Evolutionary conservation across 1,284 basidiomycete species (phyloP).

Genomic region (Bondarzewia mesenterica): DNA sequence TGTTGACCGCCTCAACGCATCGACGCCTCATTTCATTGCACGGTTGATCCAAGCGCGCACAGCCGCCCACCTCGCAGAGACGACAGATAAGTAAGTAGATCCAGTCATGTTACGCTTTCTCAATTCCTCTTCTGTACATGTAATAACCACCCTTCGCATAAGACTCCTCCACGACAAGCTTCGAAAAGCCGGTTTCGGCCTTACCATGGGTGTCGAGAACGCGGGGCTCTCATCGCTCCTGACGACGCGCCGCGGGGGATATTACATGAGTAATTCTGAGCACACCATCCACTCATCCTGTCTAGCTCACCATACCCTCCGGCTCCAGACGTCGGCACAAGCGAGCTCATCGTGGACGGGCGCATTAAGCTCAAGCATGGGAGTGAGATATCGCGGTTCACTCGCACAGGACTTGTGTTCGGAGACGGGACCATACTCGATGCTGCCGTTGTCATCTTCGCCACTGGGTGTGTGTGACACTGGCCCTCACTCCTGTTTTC

Average conservation of each 20-base stretch:
- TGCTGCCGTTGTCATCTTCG: constrained; percentile 64
- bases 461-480: constrained; percentile 41
- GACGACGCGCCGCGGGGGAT: constrained; percentile 29
- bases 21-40: neutral
- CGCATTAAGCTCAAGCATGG: constrained; percentile 73
- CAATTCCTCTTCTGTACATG: no score
- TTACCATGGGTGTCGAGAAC: constrained; percentile 45
- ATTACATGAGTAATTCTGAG: constrained; percentile 31
- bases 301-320: neutral
- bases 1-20: neutral
- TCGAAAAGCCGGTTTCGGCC: constrained; percentile 49
- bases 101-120: no score
- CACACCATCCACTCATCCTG: neutral
- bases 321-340: constrained; percentile 49
- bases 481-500: constrained; percentile 9
- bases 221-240: constrained; percentile 41
- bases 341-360: constrained; percentile 56
- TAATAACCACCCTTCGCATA: no score
- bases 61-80: neutral
- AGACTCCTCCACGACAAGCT: constrained; percentile 51
- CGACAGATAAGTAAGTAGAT: constrained; percentile 12
- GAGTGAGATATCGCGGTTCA: constrained; percentile 44
- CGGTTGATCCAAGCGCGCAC: neutral
- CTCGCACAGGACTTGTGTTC: constrained; percentile 50
- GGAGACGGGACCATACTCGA: constrained; percentile 55